Conservation (phyloP, 2,329 filamentous ascomycete genomes). For the Hortaea werneckii region DNA sequence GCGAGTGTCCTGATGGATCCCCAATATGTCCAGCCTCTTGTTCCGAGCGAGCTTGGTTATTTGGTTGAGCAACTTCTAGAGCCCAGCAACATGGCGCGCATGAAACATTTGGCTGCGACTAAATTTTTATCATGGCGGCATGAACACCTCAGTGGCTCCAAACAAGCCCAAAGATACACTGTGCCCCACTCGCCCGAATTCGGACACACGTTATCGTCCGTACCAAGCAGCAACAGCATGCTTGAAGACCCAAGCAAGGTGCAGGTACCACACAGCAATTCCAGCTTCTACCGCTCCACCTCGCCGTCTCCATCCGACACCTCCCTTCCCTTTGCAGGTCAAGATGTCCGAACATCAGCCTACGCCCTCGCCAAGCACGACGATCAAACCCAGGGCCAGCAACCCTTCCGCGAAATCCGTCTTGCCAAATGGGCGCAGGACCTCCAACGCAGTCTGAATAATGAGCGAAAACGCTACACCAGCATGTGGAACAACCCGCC, state of each 20-base stretch:
- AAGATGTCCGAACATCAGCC: constrained; percentile 7
- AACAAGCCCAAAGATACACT: constrained; percentile 18
- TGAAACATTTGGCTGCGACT: constrained; percentile 71
- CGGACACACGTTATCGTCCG: constrained; percentile 12
- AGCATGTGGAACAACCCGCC: constrained; percentile 39
- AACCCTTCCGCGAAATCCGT: constrained; percentile 55
- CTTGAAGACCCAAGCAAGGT: constrained; percentile 21
- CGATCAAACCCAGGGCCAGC: constrained; percentile 40
- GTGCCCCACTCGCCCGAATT: constrained; percentile 13
- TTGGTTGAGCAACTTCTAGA: constrained; percentile 71
- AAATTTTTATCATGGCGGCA: constrained; percentile 66
- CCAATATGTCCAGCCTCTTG: constrained; percentile 73
- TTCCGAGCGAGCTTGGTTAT: constrained; percentile 59
- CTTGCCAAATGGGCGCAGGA: constrained; percentile 76
- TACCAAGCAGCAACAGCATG: constrained; percentile 17
- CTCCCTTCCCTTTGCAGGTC: constrained; percentile 13
- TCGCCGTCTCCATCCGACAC: constrained; percentile 19
- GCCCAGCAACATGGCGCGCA: constrained; percentile 64
- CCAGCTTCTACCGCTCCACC: constrained; percentile 25
- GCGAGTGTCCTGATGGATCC: constrained; percentile 88
- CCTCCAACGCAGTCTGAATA: constrained; percentile 63
- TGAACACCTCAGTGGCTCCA: constrained; percentile 18
- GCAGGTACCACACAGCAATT: constrained; percentile 19
- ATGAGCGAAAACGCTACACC: constrained; percentile 62
- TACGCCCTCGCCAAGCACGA: constrained; percentile 46